phyloP scores from a whole-genome alignment of 768 basidiomycete species.

The Collybia sp. region DNA sequence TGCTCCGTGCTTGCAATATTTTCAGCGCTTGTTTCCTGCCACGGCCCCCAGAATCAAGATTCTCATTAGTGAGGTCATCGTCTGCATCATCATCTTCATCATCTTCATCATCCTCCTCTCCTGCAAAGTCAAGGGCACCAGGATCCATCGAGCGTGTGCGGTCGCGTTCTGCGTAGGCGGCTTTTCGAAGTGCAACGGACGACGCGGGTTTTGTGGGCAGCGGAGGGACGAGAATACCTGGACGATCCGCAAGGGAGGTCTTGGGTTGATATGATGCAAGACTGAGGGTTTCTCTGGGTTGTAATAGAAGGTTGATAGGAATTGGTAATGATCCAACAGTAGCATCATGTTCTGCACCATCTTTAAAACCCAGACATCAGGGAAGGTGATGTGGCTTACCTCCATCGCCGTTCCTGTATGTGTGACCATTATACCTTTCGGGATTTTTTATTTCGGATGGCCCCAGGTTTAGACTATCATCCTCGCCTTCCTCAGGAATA shows the following conservation, averaged over 20 bases:
- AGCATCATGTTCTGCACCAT: background rate
- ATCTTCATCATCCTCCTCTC: constrained; percentile 46
- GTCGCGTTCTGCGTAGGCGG: constrained; percentile 67
- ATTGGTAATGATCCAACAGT: constrained; percentile 55
- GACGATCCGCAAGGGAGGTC: constrained; percentile 35
- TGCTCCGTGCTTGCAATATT: constrained; percentile 67
- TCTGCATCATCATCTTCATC: constrained; percentile 18
- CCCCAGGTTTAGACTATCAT: constrained; percentile 4
- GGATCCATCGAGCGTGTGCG: constrained; percentile 61
- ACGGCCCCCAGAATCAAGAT: constrained; percentile 32
- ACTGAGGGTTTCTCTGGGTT: constrained; percentile 34
- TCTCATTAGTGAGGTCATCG: constrained; percentile 14
- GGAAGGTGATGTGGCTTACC: constrained; percentile 4
- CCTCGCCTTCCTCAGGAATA: constrained; percentile 28
- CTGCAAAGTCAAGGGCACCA: constrained; percentile 58
- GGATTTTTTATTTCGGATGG: constrained; percentile 6
- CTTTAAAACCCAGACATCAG: constrained; percentile 4
- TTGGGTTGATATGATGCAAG: constrained; percentile 57
- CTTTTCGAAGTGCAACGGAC: constrained; percentile 50
- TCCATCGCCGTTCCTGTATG: background rate
- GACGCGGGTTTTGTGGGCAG: constrained; percentile 26
- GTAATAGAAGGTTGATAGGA: constrained; percentile 39
- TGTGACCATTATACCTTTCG: constrained; percentile 4
- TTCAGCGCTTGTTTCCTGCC: constrained; percentile 57
- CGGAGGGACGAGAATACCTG: constrained; percentile 22